Conservation (phyloP, 257 asterid species). For the Osmanthus fragrans region DNA sequence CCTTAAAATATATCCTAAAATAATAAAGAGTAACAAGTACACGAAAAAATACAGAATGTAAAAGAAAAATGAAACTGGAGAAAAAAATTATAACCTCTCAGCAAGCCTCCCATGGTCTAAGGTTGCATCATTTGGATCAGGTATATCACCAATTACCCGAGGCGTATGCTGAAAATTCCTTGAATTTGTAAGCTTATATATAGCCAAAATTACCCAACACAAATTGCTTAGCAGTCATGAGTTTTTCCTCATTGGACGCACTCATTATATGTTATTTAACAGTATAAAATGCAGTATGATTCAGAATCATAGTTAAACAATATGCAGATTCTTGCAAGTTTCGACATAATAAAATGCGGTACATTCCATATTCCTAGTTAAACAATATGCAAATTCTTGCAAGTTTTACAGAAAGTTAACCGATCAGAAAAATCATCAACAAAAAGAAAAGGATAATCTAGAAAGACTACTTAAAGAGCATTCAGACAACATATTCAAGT, state of each 20-base stretch:
- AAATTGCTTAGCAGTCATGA: too few species aligned
- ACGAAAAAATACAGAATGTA: conserved; percentile 1
- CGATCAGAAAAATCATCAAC: background rate
- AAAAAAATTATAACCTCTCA: conserved; percentile 53
- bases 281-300: background rate
- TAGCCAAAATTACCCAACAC: conserved; percentile 15
- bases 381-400: too few species aligned
- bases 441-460: background rate
- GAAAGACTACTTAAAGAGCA: background rate
- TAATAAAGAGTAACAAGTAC: too few species aligned
- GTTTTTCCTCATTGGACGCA: background rate
- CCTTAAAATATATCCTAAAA: background rate
- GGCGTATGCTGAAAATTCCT: conserved; percentile 83
- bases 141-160: conserved; percentile 70
- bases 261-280: background rate
- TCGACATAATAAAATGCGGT: background rate
- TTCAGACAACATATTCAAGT: conserved; percentile 10
- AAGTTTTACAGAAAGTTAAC: background rate
- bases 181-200: conserved; percentile 29
- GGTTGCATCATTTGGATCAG: conserved; percentile 82
- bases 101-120: conserved; percentile 86
- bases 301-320: background rate
- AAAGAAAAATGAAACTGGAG: conserved; percentile 5
- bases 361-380: background rate
- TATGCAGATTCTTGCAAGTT: too few species aligned